Conservation (phyloP, 129 eudicot species). For the Artemisia argyi region DNA sequence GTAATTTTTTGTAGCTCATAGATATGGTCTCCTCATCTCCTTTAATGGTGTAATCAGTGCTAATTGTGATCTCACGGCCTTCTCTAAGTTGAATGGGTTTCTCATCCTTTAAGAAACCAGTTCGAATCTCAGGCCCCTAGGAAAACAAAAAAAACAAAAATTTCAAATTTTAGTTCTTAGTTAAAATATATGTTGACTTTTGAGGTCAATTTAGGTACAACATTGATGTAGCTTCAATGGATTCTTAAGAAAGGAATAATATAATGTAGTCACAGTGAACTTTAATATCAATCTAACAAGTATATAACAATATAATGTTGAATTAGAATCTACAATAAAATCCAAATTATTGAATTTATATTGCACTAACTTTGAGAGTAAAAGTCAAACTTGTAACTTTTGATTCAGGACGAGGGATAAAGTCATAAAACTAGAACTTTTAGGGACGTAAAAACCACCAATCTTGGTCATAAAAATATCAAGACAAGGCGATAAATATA, state of each 20-base stretch:
- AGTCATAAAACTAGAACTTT: too few relatives aligned
- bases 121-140: slow-evolving; percentile 98
- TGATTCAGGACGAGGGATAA: neutral
- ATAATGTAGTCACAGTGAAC: neutral
- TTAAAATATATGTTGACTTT: neutral
- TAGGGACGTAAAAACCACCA: neutral
- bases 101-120: slow-evolving; percentile 75
- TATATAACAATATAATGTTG: neutral
- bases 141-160: neutral
- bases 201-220: neutral
- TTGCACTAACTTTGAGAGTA: slow-evolving; percentile 4
- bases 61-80: slow-evolving; percentile 76
- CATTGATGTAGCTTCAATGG: neutral
- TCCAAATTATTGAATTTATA: neutral
- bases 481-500: neutral
- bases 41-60: slow-evolving; percentile 79
- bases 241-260: neutral
- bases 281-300: too few relatives aligned
- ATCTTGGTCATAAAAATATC: neutral
- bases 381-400: neutral
- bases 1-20: slow-evolving; percentile 89
- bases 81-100: slow-evolving; percentile 85
- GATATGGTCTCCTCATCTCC: slow-evolving; percentile 73
- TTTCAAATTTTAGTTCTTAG: neutral
- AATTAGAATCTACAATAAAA: neutral